Percentiles rank a stretch among this genome's conserved stretches.
These are phyloP conservation scores for Babesia sp. DNA, from an alignment of 169 alveolate genomes.

Conservation along the genomic window DNA sequence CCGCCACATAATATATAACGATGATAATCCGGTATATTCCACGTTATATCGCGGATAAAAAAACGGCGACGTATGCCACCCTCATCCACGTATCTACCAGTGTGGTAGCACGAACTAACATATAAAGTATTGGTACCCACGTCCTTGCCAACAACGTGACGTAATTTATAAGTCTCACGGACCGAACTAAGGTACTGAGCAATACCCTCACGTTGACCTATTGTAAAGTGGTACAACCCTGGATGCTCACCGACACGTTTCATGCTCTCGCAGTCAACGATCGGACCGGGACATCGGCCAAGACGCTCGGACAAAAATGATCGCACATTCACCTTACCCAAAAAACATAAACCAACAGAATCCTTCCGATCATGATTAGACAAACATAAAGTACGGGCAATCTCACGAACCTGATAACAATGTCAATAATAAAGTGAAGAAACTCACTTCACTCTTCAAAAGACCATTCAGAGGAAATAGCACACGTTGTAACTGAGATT, in stretches of 20 bases:
- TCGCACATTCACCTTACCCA: slow-evolving; percentile 67
- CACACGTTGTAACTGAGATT: slow-evolving; percentile 53
- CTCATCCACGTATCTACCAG: slow-evolving; percentile 1
- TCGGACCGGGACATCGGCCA: slow-evolving; percentile 70
- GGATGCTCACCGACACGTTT: slow-evolving; percentile 68
- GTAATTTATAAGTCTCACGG: slow-evolving; percentile 15
- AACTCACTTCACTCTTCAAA: slow-evolving; percentile 63
- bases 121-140: slow-evolving; percentile 46
- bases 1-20: background rate
- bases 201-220: slow-evolving; percentile 75
- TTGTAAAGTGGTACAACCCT: slow-evolving; percentile 73
- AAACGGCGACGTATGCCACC: slow-evolving; percentile 41
- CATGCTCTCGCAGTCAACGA: slow-evolving; percentile 62
- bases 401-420: slow-evolving; percentile 62
- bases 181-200: slow-evolving; percentile 42
- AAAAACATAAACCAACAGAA: slow-evolving; percentile 76
- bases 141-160: slow-evolving; percentile 63
- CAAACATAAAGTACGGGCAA: slow-evolving; percentile 58
- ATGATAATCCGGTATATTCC: slow-evolving; percentile 58
- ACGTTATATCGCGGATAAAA: slow-evolving; percentile 18
- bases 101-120: slow-evolving; percentile 39
- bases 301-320: slow-evolving; percentile 48
- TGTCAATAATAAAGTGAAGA: background rate
- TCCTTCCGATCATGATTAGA: slow-evolving; percentile 70
- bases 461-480: slow-evolving; percentile 68